These are phyloP conservation scores for Cryptococcus sp. DNA, from an alignment of 1,284 basidiomycete species.

Conservation along the genomic window DNA sequence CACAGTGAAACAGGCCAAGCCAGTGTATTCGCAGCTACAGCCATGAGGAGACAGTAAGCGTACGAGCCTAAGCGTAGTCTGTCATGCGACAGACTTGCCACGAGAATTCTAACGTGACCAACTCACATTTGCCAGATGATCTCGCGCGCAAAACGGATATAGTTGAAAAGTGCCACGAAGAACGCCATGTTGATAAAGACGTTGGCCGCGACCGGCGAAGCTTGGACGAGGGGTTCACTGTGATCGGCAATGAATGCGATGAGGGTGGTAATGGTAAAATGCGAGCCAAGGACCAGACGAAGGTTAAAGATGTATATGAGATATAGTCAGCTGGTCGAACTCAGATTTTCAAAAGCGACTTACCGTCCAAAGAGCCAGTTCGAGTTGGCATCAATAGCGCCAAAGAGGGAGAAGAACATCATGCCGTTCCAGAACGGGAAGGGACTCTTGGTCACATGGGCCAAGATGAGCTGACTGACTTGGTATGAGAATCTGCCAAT, in stretches of 20 bases:
- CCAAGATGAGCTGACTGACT: slow-evolving; percentile 89
- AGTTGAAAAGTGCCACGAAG: slow-evolving; percentile 64
- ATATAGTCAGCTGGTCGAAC: no score
- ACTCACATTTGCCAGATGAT: slow-evolving; percentile 75
- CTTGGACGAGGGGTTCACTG: slow-evolving; percentile 45
- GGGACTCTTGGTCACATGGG: slow-evolving; percentile 80
- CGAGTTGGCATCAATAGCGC: slow-evolving; percentile 80
- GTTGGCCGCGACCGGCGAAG: slow-evolving; percentile 60
- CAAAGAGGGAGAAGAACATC: slow-evolving; percentile 78
- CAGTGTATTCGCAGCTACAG: slow-evolving; percentile 69
- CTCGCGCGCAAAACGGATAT: slow-evolving; percentile 74
- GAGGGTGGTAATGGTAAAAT: no score
- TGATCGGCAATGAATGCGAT: background rate
- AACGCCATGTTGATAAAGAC: slow-evolving; percentile 64
- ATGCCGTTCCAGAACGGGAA: slow-evolving; percentile 88
- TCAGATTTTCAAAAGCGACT: slow-evolving; percentile 32
- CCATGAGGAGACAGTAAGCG: slow-evolving; percentile 4
- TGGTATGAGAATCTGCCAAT: slow-evolving; percentile 55
- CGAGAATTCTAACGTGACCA: background rate
- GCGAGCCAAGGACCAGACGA: no score
- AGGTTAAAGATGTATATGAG: no score
- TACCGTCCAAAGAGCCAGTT: slow-evolving; percentile 67
- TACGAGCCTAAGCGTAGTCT: background rate
- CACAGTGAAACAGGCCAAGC: slow-evolving; percentile 87
- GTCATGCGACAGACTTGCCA: background rate